Conservation (phyloP, 495 filamentous ascomycete species). For the Pyrenopolyporus hunteri region DNA sequence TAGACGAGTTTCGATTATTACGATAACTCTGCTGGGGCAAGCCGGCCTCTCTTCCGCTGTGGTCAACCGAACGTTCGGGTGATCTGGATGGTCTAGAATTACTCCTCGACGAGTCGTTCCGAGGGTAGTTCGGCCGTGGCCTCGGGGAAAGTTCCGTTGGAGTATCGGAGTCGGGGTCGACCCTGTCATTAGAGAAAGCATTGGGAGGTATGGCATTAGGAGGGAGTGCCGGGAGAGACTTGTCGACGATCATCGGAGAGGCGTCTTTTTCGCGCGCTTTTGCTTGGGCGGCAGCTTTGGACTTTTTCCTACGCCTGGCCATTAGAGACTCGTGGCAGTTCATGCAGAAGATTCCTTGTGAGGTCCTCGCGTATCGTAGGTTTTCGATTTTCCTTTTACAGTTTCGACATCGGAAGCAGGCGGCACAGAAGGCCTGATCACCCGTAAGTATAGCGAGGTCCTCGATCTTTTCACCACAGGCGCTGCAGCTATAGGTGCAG, state of each 20-base stretch:
- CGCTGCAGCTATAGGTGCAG: constrained; percentile 98
- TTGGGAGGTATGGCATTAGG: constrained; percentile 69
- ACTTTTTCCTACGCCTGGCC: constrained; percentile 90
- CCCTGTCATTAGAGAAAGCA: constrained; percentile 67
- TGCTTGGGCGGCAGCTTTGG: constrained; percentile 66
- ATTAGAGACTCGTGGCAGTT: constrained; percentile 98
- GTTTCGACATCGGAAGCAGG: constrained; percentile 95
- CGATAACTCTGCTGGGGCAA: constrained; percentile 76
- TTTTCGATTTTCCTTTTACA: constrained; percentile 99
- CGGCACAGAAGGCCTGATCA: constrained; percentile 98
- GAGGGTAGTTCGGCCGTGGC: constrained; percentile 58
- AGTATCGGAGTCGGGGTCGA: constrained; percentile 77
- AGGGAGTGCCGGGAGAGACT: constrained; percentile 90
- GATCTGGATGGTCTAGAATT: constrained; percentile 57
- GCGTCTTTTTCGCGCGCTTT: constrained; percentile 66
- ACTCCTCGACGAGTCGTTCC: constrained; percentile 56
- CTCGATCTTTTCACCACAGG: constrained; percentile 97
- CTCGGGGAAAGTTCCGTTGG: constrained; percentile 74
- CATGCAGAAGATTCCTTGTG: constrained; percentile 99
- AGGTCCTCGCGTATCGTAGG: constrained; percentile 94
- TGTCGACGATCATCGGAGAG: constrained; percentile 78
- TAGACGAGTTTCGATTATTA: constrained; percentile 73
- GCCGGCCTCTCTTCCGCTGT: constrained; percentile 55
- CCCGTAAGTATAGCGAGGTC: constrained; percentile 97
- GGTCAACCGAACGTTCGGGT: constrained; percentile 52